phyloP scores from a whole-genome alignment of 441 rosid species.

The Jatropha podagrica region DNA sequence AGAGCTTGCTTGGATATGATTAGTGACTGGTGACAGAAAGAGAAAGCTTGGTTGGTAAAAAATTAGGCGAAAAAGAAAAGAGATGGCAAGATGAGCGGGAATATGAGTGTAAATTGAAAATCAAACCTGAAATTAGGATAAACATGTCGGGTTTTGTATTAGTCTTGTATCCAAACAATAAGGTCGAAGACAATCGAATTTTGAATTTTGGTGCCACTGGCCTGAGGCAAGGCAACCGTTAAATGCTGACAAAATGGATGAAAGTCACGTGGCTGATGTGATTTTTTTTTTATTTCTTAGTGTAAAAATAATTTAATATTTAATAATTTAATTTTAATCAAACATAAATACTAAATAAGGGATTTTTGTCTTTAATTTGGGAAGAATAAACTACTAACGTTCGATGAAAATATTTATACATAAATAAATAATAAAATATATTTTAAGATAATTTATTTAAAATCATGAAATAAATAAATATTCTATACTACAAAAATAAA shows the following conservation, averaged over 20 bases:
- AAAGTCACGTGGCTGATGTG: not conserved
- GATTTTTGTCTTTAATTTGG: no score
- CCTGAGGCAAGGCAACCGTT: not conserved
- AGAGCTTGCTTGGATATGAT: conserved; percentile 8
- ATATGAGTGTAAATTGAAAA: conserved; percentile 6
- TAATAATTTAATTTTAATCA: no score
- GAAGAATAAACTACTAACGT: no score
- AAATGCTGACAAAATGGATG: not conserved
- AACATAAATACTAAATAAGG: no score
- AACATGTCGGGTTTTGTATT: conserved; percentile 1
- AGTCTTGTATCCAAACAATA: conserved; percentile 16
- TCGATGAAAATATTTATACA: no score
- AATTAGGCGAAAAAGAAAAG: not conserved
- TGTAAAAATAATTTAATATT: no score
- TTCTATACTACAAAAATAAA: no score
- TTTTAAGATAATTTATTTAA: no score
- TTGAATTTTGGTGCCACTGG: conserved; percentile 11
- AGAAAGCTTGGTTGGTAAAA: not conserved
- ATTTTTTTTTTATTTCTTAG: no score
- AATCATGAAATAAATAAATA: no score
- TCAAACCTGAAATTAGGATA: conserved; percentile 15
- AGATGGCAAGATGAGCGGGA: conserved; percentile 17
- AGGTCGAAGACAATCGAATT: not conserved
- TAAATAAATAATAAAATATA: no score
- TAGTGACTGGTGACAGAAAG: not conserved